These are phyloP conservation scores for Aspergillus sp. DNA, from an alignment of 2,329 filamentous ascomycete species.

Conservation along the genomic window DNA sequence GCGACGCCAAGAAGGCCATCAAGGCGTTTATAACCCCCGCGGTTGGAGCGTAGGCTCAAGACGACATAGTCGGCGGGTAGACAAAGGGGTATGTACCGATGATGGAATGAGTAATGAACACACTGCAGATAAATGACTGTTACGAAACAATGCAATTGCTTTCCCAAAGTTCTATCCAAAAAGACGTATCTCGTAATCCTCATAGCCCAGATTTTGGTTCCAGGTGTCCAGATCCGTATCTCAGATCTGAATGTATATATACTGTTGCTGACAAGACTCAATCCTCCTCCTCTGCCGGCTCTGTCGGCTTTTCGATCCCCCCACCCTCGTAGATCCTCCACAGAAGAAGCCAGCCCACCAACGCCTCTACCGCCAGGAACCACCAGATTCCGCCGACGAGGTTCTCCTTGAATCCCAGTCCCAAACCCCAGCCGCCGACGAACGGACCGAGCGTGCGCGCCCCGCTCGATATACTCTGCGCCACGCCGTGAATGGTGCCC, in stretches of 20 bases:
- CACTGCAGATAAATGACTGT: no score
- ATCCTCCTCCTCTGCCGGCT: slow-evolving; percentile 15
- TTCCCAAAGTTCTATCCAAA: no score
- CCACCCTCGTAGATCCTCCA: slow-evolving; percentile 64
- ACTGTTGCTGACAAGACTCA: neutral
- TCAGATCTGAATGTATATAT: neutral
- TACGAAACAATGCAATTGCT: no score
- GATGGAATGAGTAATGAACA: neutral
- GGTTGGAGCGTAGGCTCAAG: slow-evolving; percentile 11
- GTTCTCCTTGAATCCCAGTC: slow-evolving; percentile 53
- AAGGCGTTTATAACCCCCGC: slow-evolving; percentile 39
- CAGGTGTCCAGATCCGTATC: no score
- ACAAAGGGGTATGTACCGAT: slow-evolving; percentile 1
- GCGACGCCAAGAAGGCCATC: slow-evolving; percentile 42
- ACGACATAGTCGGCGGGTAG: neutral
- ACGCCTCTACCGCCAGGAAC: slow-evolving; percentile 54
- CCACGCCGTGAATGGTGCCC: slow-evolving; percentile 59
- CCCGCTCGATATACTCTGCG: slow-evolving; percentile 54
- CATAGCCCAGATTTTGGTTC: no score
- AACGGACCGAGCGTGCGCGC: slow-evolving; percentile 58
- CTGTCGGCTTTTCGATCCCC: slow-evolving; percentile 54
- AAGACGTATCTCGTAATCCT: no score
- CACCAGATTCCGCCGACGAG: slow-evolving; percentile 60
- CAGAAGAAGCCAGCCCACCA: slow-evolving; percentile 57
- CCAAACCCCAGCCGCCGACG: slow-evolving; percentile 54